phyloP scores from a whole-genome alignment of 768 basidiomycete genomes.

The Boletellus sp. region DNA sequence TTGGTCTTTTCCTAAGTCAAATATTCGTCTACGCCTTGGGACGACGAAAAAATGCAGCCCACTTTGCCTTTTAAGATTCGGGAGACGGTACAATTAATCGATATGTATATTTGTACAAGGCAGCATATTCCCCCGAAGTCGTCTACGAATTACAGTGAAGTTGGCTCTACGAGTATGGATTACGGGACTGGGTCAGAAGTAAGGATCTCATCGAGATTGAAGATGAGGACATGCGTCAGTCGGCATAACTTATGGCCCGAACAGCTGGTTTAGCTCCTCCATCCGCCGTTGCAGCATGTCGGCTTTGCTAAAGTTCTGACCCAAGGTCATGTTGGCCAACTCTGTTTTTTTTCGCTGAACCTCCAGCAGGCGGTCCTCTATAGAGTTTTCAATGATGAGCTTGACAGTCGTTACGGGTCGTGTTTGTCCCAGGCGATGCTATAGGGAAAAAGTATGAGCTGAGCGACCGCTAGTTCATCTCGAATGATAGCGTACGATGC shows the following conservation, averaged over 20 bases:
- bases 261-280: constrained; percentile 81
- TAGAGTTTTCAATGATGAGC: constrained; percentile 90
- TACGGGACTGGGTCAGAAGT: constrained; percentile 22
- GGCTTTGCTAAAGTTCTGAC: constrained; percentile 80
- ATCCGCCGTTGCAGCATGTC: constrained; percentile 84
- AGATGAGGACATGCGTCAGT: constrained; percentile 13
- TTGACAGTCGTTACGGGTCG: constrained; percentile 89
- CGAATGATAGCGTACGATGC: constrained; percentile 63
- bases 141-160: constrained; percentile 32
- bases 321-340: constrained; percentile 91
- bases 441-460: constrained; percentile 3
- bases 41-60: constrained; percentile 63
- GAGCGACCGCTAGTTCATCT: background rate
- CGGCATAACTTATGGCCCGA: constrained; percentile 43
- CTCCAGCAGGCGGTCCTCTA: constrained; percentile 88
- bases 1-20: constrained; percentile 80
- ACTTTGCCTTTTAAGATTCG: constrained; percentile 65
- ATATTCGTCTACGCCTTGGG: constrained; percentile 74
- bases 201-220: constrained; percentile 17
- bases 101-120: background rate
- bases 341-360: constrained; percentile 95
- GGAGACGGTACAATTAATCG: background rate
- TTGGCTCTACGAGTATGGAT: constrained; percentile 30
- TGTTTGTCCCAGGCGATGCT: constrained; percentile 97
- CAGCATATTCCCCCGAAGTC: constrained; percentile 4